Evolutionary conservation across 768 basidiomycete genomes (phyloP).

Genomic region (Boletus rubroflammeus): DNA sequence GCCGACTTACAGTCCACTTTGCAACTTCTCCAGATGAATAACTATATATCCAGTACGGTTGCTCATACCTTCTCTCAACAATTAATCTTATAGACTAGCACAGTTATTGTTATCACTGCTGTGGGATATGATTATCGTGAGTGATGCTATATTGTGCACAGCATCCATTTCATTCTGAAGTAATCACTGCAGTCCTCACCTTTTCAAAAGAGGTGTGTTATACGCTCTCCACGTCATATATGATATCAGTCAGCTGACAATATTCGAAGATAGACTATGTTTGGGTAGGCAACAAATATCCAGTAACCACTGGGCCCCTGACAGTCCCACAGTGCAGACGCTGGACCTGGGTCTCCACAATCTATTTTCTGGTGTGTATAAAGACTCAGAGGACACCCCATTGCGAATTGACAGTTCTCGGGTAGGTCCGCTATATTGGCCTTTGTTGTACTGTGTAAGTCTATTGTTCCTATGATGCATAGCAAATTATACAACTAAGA

Average conservation of each 20-base stretch:
- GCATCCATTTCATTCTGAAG: too few species aligned
- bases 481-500: too few species aligned
- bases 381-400: not conserved
- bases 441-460: slow-evolving; percentile 6
- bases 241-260: too few species aligned
- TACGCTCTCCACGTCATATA: rapidly evolving
- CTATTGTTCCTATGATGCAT: not conserved
- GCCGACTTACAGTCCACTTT: not conserved
- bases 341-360: too few species aligned
- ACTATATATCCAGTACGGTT: not conserved
- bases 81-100: too few species aligned
- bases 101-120: not conserved
- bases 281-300: too few species aligned
- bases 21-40: not conserved
- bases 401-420: not conserved
- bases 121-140: slow-evolving; percentile 7
- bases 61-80: too few species aligned
- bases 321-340: too few species aligned
- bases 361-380: too few species aligned
- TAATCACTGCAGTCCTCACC: not conserved
- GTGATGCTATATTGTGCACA: not conserved
- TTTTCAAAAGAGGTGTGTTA: not conserved
- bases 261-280: too few species aligned
- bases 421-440: not conserved
- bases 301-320: too few species aligned